These are phyloP conservation scores for Allantophomopsis cytisporea DNA, from an alignment of 2,329 filamentous ascomycete genomes.

Conservation along the genomic window DNA sequence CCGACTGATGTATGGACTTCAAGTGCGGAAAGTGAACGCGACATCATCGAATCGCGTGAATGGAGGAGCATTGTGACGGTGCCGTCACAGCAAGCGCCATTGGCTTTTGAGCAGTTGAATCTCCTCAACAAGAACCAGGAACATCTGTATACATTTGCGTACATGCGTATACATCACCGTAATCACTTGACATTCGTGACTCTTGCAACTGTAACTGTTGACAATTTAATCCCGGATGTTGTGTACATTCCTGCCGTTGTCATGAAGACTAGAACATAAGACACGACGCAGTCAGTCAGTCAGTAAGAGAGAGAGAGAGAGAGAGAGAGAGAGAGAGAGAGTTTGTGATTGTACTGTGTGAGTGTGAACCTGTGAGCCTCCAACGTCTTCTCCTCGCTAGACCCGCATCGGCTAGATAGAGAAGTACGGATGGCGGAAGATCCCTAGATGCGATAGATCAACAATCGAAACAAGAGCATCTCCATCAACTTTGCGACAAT, in stretches of 20 bases:
- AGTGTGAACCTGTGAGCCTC: not conserved
- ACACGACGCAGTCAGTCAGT: too few relatives aligned
- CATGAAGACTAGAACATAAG: not conserved
- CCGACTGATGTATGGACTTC: not conserved
- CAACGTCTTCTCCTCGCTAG: too few relatives aligned
- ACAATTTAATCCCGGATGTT: not conserved
- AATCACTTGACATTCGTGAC: not conserved
- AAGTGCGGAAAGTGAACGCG: not conserved
- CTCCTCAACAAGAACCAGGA: too few relatives aligned
- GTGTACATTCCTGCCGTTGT: not conserved
- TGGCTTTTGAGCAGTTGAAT: too few relatives aligned
- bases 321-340: not conserved
- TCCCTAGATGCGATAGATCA: not conserved
- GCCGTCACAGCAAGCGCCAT: too few relatives aligned
- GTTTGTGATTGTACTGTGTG: not conserved
- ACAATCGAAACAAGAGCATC: too few relatives aligned
- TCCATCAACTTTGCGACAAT: too few relatives aligned
- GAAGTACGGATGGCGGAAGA: not conserved
- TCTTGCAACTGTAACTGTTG: not conserved
- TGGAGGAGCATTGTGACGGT: not conserved
- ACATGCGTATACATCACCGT: too few relatives aligned
- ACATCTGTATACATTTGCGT: too few relatives aligned
- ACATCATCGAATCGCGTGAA: not conserved
- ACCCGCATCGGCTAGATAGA: too few relatives aligned
- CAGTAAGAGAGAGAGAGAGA: not conserved